Evolutionary conservation across 768 basidiomycete genomes (phyloP), one percentile per base, ranked within the genome.

Genomic region (Termitomyces sp.): DNA sequence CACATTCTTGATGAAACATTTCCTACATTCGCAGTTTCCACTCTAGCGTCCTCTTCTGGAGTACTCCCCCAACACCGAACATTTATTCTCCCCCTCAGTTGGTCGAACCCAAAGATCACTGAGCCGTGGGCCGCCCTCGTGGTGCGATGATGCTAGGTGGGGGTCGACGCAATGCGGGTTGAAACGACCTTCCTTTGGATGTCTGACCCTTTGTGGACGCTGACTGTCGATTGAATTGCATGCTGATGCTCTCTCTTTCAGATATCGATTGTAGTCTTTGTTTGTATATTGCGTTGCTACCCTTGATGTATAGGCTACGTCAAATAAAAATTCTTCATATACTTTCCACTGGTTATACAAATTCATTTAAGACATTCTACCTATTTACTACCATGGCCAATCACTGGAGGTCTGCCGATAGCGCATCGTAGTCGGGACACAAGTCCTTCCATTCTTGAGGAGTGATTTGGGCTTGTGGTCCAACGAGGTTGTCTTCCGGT

Each of bases 1-100:
- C 39, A 32, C 26, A 55, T 68, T 36, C 61, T 70, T 64, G 84
- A 85, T 85, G 83, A 85, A 84, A 77, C 71, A 62, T 58, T 75
- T 75, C 80, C 82, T 81, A 79, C 83, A 90, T 91, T 90, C 88
- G 89, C 89, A 91, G 89, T 90, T 88, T 90, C 86, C 86, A 82
- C 88, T 82, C 79, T 79, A 91, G 84, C 67, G 81, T 78, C 86
- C 86, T 87, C 80, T 13, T 74, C 47, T 59, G 79, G 80, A 86
- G 86, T 75, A 90, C 88, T 89, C 89, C 89, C 76, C 81, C 84
- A 84, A 75, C 76, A 77, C 79, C 62, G 77, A 88, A 84, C 82
- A 80, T 78, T 78, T 77, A 89, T 74, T 86, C 65, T 89, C 85
- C 82, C 86, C 86, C 87, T 83, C 73, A 72, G 68, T 69, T 70